phyloP scores from a whole-genome alignment of 768 basidiomycete species.

The Chiua virens region DNA sequence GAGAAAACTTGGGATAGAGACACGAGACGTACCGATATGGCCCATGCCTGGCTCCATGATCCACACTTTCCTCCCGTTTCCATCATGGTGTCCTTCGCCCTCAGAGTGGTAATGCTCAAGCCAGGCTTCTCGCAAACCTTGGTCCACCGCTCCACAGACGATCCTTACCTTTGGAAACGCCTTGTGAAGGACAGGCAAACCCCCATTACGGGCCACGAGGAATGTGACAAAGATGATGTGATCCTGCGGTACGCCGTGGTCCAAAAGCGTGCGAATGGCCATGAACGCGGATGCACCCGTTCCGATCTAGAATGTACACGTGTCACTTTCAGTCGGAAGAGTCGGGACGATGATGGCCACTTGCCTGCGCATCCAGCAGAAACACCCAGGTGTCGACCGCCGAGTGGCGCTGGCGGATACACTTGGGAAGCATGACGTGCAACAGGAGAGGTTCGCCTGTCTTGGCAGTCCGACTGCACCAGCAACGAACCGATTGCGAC shows the following conservation, averaged over 20 bases:
- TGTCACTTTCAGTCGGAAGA: neutral
- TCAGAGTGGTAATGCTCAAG: conserved; percentile 55
- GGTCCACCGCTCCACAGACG: conserved; percentile 82
- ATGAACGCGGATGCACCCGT: conserved; percentile 93
- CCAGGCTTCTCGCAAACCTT: conserved; percentile 74
- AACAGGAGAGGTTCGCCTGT: conserved; percentile 89
- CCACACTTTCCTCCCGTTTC: conserved; percentile 69
- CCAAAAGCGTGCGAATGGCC: conserved; percentile 90
- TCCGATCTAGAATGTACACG: conserved; percentile 60
- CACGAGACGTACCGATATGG: conserved; percentile 62
- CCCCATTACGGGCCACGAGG: conserved; percentile 81
- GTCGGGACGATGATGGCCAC: neutral
- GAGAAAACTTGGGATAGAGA: neutral
- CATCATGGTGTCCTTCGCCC: conserved; percentile 39
- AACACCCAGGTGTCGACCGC: conserved; percentile 81
- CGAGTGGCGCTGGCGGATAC: conserved; percentile 60
- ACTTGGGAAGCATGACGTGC: conserved; percentile 75
- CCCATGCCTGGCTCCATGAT: conserved; percentile 88
- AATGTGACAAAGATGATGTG: conserved; percentile 90
- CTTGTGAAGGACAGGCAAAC: conserved; percentile 69
- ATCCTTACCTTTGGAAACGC: conserved; percentile 88
- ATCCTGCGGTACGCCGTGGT: conserved; percentile 85
- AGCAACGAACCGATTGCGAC: conserved; percentile 86
- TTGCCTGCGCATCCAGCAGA: conserved; percentile 84
- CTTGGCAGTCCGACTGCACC: conserved; percentile 80